These are phyloP conservation scores for Cyberlindnera xishuangbannaensis DNA, from an alignment of 805 yeast species.

Conservation along the genomic window DNA sequence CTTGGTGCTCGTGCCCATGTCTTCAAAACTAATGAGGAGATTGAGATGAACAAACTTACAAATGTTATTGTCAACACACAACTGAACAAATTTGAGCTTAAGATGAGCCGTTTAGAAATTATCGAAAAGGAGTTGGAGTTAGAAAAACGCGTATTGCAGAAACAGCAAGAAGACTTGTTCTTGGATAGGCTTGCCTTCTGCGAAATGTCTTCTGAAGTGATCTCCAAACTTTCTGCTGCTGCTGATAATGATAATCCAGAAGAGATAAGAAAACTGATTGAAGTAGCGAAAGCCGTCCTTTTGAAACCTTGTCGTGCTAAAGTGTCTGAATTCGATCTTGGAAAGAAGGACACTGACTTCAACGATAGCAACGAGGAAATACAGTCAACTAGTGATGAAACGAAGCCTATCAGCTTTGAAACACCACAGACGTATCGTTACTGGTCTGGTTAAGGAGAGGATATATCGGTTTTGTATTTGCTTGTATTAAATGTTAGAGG, in stretches of 20 bases:
- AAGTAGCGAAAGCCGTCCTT: constrained; percentile 24
- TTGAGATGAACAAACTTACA: constrained; percentile 61
- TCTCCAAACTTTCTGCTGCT: constrained; percentile 37
- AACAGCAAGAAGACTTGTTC: constrained; percentile 61
- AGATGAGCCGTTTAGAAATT: constrained; percentile 50
- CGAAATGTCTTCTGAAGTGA: constrained; percentile 46
- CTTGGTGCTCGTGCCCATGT: constrained; percentile 74
- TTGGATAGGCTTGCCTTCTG: constrained; percentile 63
- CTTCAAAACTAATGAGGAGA: constrained; percentile 74
- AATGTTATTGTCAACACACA: constrained; percentile 56
- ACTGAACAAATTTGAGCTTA: constrained; percentile 57
- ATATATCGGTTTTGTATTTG: too few species aligned
- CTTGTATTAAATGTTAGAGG: too few species aligned
- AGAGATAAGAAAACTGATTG: constrained; percentile 11
- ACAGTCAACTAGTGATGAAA: constrained; percentile 27
- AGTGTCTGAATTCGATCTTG: constrained; percentile 22
- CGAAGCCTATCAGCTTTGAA: constrained; percentile 54
- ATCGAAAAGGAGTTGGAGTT: constrained; percentile 62
- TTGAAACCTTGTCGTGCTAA: constrained; percentile 27
- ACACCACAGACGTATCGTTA: constrained; percentile 59
- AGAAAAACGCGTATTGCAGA: constrained; percentile 53
- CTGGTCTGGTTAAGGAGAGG: constrained; percentile 58
- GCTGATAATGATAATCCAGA: constrained; percentile 3
- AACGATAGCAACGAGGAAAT: constrained; percentile 19
- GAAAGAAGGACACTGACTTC: constrained; percentile 15